Conservation (phyloP, 768 basidiomycete genomes). For the Lepiota venenata region DNA sequence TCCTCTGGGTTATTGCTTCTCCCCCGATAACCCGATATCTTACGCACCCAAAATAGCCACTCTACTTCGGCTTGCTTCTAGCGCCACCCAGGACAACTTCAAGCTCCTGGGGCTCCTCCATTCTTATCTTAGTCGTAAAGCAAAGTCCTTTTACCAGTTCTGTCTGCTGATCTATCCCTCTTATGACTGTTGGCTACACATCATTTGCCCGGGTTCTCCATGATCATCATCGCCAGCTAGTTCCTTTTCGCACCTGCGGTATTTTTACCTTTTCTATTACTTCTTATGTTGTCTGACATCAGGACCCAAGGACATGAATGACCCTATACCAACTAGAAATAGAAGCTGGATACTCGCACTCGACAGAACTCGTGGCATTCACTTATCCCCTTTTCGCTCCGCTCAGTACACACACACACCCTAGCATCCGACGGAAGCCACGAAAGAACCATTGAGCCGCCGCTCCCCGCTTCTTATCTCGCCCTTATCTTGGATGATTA, state of each 20-base stretch:
- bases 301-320: neutral
- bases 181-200: slow-evolving; percentile 1
- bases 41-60: neutral
- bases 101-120: too few species aligned
- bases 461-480: too few species aligned
- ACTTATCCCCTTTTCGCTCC: too few species aligned
- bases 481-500: too few species aligned
- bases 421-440: too few species aligned
- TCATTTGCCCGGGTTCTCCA: slow-evolving; percentile 1
- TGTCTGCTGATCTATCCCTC: neutral
- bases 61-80: neutral
- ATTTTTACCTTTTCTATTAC: neutral
- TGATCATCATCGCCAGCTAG: neutral
- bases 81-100: too few species aligned
- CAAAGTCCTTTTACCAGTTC: too few species aligned
- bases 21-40: neutral
- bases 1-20: neutral
- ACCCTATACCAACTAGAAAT: neutral
- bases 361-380: neutral
- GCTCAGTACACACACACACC: too few species aligned
- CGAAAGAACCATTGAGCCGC: too few species aligned
- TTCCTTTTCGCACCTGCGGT: slow-evolving; percentile 4
- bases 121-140: neutral
- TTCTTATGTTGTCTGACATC: slow-evolving; percentile 1
- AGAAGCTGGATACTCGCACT: neutral